A percentile compares a stretch with the other conserved stretches of the same genome.
These are phyloP conservation scores for Jackrogersella multiformis DNA, from an alignment of 495 filamentous ascomycete species.

Conservation along the genomic window DNA sequence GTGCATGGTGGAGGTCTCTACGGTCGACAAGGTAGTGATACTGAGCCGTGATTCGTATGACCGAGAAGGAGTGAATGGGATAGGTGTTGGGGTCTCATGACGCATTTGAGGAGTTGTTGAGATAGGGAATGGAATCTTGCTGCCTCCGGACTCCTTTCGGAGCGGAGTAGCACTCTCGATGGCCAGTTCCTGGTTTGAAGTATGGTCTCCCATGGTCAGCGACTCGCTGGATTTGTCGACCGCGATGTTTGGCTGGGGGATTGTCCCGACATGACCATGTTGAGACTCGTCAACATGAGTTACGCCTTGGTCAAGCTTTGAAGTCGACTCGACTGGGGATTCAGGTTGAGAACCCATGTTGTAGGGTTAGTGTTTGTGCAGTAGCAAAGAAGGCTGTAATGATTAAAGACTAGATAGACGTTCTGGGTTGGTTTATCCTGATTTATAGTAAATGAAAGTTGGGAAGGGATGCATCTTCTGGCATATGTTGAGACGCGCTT, in stretches of 20 bases:
- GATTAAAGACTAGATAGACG: background rate
- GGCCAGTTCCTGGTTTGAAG: background rate
- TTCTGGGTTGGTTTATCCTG: background rate
- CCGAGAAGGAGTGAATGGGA: background rate
- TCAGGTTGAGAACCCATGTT: background rate
- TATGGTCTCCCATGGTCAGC: background rate
- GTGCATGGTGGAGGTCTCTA: conserved; percentile 4
- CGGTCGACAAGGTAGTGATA: background rate
- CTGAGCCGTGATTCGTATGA: background rate
- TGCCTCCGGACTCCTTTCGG: background rate
- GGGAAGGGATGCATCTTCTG: background rate
- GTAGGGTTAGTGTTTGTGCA: background rate
- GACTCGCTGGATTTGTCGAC: background rate
- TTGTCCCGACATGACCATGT: background rate
- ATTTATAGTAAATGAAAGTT: background rate
- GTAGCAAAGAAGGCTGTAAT: background rate
- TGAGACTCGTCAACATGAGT: background rate
- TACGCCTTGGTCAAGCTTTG: background rate
- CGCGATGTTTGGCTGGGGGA: background rate
- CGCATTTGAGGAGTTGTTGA: background rate
- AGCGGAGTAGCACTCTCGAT: background rate
- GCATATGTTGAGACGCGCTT: background rate
- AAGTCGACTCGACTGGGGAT: background rate
- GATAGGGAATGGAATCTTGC: background rate
- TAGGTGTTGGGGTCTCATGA: background rate